Conservation (phyloP, 108 stramenopile genomes). For the Nitzschia sp. region DNA sequence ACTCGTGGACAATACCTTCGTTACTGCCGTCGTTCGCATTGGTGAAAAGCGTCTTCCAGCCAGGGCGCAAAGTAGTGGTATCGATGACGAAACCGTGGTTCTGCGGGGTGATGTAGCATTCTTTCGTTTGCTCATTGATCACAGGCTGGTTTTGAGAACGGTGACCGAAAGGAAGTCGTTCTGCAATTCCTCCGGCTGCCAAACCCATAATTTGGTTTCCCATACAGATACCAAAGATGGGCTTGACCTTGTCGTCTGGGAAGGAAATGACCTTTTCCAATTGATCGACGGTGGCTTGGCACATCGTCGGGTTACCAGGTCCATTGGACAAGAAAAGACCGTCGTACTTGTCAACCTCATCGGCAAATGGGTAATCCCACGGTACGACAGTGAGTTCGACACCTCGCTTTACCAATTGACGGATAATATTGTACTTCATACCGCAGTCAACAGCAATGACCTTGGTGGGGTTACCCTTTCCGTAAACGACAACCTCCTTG, state of each 20-base stretch:
- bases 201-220: constrained; percentile 97
- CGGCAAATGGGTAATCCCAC: constrained; percentile 89
- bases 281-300: constrained; percentile 79
- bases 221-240: constrained; percentile 98
- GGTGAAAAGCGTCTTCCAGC: constrained; percentile 93
- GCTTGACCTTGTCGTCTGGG: constrained; percentile 85
- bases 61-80: constrained; percentile 74
- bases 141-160: constrained; percentile 99
- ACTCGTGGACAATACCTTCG: constrained; percentile 95
- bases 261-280: constrained; percentile 71
- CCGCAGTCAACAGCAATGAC: constrained; percentile 96
- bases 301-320: constrained; percentile 96
- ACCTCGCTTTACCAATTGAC: constrained; percentile 87
- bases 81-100: constrained; percentile 97
- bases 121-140: constrained; percentile 90
- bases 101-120: constrained; percentile 99
- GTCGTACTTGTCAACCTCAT: constrained; percentile 86
- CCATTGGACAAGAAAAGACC: constrained; percentile 98
- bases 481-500: constrained; percentile 82
- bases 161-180: constrained; percentile 97
- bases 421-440: constrained; percentile 99
- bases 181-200: constrained; percentile 90
- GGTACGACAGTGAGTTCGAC: constrained; percentile 97
- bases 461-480: constrained; percentile 89
- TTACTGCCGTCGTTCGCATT: constrained; percentile 98